phyloP scores from a whole-genome alignment of 2,329 filamentous ascomycete genomes.

The Sarocladiaceae sp. region DNA sequence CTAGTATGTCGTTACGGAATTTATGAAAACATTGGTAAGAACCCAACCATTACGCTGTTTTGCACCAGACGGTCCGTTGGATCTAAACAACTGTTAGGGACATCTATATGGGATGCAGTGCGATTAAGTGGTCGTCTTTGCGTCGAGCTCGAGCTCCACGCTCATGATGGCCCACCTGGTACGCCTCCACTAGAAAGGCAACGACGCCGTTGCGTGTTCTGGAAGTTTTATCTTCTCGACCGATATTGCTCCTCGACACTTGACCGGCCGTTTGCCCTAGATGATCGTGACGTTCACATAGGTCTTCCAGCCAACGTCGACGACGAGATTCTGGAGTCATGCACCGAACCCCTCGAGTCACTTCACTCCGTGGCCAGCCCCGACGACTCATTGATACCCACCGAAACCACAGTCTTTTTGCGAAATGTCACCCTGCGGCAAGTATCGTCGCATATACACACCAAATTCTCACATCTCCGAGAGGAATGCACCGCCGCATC shows the following conservation, averaged over 20 bases:
- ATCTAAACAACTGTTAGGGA: slow-evolving; percentile 14
- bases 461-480: not conserved
- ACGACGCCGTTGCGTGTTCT: slow-evolving; percentile 32
- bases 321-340: slow-evolving; percentile 14
- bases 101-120: slow-evolving; percentile 33
- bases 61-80: not conserved
- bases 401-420: not conserved
- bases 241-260: slow-evolving; percentile 36
- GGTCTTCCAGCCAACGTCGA: slow-evolving; percentile 27
- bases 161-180: not conserved
- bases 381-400: not conserved
- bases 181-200: slow-evolving; percentile 25
- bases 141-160: slow-evolving; percentile 30
- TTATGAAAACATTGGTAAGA: slow-evolving; percentile 17
- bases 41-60: not conserved
- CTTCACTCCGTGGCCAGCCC: not conserved
- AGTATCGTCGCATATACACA: not conserved
- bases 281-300: slow-evolving; percentile 31
- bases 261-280: slow-evolving; percentile 33
- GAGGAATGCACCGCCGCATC: not conserved
- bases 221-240: slow-evolving; percentile 38
- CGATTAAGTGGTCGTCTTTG: slow-evolving; percentile 34
- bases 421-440: not conserved
- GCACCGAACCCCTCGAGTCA: not conserved
- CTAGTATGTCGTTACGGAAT: slow-evolving; percentile 34